phyloP scores from a whole-genome alignment of 1,284 basidiomycete genomes.

The Melampsora abietis-canadensis region DNA sequence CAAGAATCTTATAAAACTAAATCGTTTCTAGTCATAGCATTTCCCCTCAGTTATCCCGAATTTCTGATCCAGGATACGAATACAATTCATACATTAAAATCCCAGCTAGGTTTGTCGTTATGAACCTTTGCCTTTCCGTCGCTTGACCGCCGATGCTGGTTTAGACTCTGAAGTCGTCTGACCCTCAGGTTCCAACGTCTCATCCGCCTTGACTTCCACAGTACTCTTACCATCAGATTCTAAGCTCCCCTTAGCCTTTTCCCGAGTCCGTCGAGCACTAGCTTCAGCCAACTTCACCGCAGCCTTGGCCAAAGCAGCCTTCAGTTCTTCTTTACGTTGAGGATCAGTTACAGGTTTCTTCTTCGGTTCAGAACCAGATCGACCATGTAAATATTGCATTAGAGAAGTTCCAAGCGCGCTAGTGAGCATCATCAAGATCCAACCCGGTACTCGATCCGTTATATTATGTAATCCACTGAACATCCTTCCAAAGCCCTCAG shows the following conservation, averaged over 20 bases:
- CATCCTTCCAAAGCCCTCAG: not conserved
- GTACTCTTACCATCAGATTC: not conserved
- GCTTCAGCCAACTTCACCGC: constrained; percentile 25
- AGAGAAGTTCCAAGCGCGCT: constrained; percentile 35
- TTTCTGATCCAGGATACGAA: no score
- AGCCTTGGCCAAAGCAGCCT: constrained; percentile 22
- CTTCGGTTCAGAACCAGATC: not conserved
- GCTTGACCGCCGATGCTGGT: no score
- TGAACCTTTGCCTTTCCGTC: no score
- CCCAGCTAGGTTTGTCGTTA: no score
- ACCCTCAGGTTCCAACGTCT: no score
- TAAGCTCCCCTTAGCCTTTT: not conserved
- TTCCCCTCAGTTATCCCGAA: no score
- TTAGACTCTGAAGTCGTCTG: no score
- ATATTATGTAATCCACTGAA: constrained; percentile 22
- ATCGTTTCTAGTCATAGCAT: no score
- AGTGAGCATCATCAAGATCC: constrained; percentile 35
- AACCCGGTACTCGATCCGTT: constrained; percentile 33
- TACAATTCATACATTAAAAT: no score
- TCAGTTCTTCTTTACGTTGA: constrained; percentile 2
- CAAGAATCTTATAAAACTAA: no score
- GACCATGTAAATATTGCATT: constrained; percentile 37
- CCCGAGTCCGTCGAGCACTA: constrained; percentile 1
- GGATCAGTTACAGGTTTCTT: not conserved
- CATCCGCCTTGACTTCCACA: not conserved